Evolutionary conservation across 176 grass and related monocot species (phyloP).

Genomic region (Oryza punctata): DNA sequence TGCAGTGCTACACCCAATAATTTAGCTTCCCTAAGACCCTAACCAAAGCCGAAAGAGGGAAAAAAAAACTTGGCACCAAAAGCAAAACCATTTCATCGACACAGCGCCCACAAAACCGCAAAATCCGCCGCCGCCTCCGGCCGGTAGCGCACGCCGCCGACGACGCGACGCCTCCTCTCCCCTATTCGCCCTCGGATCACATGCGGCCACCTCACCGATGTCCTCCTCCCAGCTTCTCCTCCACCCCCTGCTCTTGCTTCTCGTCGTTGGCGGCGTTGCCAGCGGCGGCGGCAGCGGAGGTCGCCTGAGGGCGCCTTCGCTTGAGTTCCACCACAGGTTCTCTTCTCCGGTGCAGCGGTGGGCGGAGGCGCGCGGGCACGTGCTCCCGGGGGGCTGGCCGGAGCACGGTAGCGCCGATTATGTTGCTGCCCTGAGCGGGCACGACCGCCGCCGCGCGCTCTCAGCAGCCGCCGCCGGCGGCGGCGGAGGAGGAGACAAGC

Average conservation of each 20-base stretch:
- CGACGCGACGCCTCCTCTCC: background rate
- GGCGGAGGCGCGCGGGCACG: constrained; percentile 38
- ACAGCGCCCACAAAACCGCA: background rate
- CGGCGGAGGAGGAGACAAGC: background rate
- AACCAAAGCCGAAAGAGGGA: background rate
- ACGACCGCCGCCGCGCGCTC: constrained; percentile 56
- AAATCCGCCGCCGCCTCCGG: background rate
- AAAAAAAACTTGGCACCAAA: background rate
- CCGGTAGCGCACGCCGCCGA: too few relatives aligned
- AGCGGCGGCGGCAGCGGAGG: background rate
- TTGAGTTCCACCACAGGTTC: constrained; percentile 72
- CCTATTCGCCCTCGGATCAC: background rate
- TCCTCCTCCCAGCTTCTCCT: background rate
- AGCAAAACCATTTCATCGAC: constrained; percentile 3
- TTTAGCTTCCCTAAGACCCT: constrained; percentile 1
- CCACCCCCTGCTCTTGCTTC: constrained; percentile 13
- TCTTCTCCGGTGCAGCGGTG: constrained; percentile 54
- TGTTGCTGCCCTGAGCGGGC: constrained; percentile 54
- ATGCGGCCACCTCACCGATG: constrained; percentile 36
- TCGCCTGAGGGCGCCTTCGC: constrained; percentile 14
- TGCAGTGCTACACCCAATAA: background rate
- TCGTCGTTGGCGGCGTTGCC: background rate
- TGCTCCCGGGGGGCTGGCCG: constrained; percentile 47
- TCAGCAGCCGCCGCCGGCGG: background rate
- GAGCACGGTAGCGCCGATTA: constrained; percentile 44